Evolutionary conservation across 2,329 filamentous ascomycete species (phyloP), one percentile per base, ranked within the genome.

Genomic region (Penicillium glabrum): DNA sequence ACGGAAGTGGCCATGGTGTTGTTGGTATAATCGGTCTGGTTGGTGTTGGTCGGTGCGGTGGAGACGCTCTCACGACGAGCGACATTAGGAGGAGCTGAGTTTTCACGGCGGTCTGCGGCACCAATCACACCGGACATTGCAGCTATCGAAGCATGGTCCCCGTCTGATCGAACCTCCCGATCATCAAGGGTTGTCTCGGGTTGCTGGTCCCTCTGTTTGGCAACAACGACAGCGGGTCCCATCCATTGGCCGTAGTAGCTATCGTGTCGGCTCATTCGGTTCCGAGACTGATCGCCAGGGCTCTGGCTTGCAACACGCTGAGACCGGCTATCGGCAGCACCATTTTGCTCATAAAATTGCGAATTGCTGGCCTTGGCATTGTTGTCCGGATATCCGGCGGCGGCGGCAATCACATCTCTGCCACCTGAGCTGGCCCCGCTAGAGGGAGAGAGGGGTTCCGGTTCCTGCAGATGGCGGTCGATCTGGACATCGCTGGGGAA

Each of bases 401-500:
- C 82, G 48, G 83, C 83, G 54, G 83, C 85, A 64, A 84, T 80
- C 67, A 85, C 74, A 69, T 86, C 83, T 70, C 82, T 80, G 69
- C 87, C 86, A 62, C 83, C 86, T 66, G 90, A 93, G 75, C 88
- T 91, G 75, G 87, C 86, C 76, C 86, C 86, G 81, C 90, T 96
- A 82, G 89, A 90, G 59, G 89, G 89, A 71, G 90, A 91, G 72
- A 87, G 81, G 72, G 89, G 86, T 72, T 85, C 87, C 77, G 89
- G 86, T 72, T 85, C 87, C 77, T 92, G 88, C 86, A 91, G 87
- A 82, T 89, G 88, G 80, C 90, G 87, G 75, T 92, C 89, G 74
- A 96, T 84, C 80, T 92, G 87, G 68, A 98, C 81, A 81, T 97
- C 93, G 78, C 90, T 96, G 78, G 93, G 93, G 80, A 99, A 99